These are phyloP conservation scores for Trichoderma oligosporum DNA, from an alignment of 2,329 filamentous ascomycete genomes.

Conservation along the genomic window DNA sequence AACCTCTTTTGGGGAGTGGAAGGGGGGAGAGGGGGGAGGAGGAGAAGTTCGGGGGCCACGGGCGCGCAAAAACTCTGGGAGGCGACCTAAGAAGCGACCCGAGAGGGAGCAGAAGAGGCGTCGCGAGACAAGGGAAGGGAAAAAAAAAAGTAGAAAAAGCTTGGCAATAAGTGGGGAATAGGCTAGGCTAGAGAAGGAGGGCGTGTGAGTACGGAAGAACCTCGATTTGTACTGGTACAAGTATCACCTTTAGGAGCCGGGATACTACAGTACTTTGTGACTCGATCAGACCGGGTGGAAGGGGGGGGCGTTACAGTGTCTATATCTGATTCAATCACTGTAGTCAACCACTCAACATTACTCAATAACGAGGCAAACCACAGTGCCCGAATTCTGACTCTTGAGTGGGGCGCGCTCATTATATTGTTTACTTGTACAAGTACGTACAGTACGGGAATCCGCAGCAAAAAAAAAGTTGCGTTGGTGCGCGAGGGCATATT, in stretches of 20 bases:
- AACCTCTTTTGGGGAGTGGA: slow-evolving; percentile 9
- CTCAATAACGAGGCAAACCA: too few species aligned
- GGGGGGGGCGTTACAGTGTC: slow-evolving; percentile 6
- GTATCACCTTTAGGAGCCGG: too few species aligned
- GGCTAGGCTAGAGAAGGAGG: neutral
- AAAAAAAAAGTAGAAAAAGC: slow-evolving; percentile 6
- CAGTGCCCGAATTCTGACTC: slow-evolving; percentile 4
- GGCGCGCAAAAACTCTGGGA: slow-evolving; percentile 29
- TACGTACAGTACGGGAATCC: neutral
- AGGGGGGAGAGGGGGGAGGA: slow-evolving; percentile 27
- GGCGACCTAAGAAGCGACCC: neutral
- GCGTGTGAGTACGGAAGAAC: neutral
- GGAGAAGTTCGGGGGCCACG: slow-evolving; percentile 28
- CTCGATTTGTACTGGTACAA: too few species aligned
- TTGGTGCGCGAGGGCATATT: neutral
- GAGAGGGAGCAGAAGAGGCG: slow-evolving; percentile 3
- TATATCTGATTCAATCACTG: neutral
- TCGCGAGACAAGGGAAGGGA: too few species aligned
- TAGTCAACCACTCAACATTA: neutral
- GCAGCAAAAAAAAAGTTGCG: too few species aligned
- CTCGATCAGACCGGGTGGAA: neutral
- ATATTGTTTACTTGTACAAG: too few species aligned
- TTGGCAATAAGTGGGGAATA: slow-evolving; percentile 4
- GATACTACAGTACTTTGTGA: neutral
- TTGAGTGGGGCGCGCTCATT: too few species aligned